phyloP scores from a whole-genome alignment of 2,329 filamentous ascomycete genomes.

The Botryotinia calthae region DNA sequence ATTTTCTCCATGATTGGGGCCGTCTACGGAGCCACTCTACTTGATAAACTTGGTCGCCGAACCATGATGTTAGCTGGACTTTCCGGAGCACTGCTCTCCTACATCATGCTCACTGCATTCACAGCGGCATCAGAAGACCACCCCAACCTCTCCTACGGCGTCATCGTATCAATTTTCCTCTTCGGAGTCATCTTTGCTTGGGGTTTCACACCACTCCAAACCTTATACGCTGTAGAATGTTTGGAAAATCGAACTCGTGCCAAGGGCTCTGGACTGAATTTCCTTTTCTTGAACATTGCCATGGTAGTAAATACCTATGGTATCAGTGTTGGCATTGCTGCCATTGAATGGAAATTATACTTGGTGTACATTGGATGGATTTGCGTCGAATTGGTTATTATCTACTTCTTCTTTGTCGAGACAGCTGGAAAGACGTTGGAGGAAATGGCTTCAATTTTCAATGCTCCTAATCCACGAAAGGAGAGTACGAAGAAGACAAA shows the following conservation, averaged over 20 bases:
- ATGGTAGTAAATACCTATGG: constrained; percentile 43
- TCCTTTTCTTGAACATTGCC: constrained; percentile 38
- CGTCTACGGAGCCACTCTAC: constrained; percentile 45
- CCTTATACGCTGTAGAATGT: constrained; percentile 49
- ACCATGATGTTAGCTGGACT: constrained; percentile 41
- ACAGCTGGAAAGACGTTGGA: constrained; percentile 34
- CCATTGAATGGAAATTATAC: constrained; percentile 40
- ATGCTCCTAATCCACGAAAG: constrained; percentile 5
- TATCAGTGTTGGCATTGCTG: constrained; percentile 41
- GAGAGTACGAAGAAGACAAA: background rate
- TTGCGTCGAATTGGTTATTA: constrained; percentile 26
- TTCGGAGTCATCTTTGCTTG: constrained; percentile 46
- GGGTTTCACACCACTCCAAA: constrained; percentile 46
- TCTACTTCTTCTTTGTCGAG: constrained; percentile 39
- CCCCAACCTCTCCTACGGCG: constrained; percentile 44
- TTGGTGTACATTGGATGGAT: constrained; percentile 33
- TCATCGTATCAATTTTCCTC: constrained; percentile 50
- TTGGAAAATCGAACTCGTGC: constrained; percentile 47
- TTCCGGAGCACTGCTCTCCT: constrained; percentile 28
- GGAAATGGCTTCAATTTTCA: constrained; percentile 32
- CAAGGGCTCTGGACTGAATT: constrained; percentile 48
- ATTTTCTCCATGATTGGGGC: constrained; percentile 45
- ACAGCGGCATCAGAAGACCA: constrained; percentile 35
- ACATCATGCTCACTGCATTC: constrained; percentile 33
- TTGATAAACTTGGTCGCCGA: constrained; percentile 46